phyloP scores from a whole-genome alignment of 495 filamentous ascomycete species.

The Trichoderma gamsii region DNA sequence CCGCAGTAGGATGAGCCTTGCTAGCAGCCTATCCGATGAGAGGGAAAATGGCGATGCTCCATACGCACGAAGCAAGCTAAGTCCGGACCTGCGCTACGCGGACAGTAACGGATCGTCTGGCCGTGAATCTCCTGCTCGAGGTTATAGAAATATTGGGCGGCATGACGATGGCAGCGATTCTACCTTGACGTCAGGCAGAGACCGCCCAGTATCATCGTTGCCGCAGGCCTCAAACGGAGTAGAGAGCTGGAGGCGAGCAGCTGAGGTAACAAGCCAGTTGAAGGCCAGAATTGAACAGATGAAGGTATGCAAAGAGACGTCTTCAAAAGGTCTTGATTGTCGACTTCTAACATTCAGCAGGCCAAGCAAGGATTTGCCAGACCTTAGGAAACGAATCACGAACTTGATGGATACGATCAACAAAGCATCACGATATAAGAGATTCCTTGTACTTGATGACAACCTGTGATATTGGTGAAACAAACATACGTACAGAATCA shows the following conservation, averaged over 20 bases:
- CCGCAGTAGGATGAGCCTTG: slow-evolving; percentile 57
- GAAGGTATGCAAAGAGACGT: slow-evolving; percentile 39
- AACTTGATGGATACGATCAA: slow-evolving; percentile 3
- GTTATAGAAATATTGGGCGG: slow-evolving; percentile 32
- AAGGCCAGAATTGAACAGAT: slow-evolving; percentile 90
- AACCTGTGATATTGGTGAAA: background rate
- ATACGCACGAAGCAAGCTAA: slow-evolving; percentile 46
- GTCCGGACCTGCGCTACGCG: slow-evolving; percentile 44
- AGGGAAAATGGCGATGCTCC: slow-evolving; percentile 62
- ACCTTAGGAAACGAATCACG: slow-evolving; percentile 18
- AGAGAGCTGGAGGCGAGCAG: slow-evolving; percentile 95
- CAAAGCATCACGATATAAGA: slow-evolving; percentile 1
- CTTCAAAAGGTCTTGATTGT: background rate
- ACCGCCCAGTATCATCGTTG: slow-evolving; percentile 30
- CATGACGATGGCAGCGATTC: slow-evolving; percentile 22
- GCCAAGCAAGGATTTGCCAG: slow-evolving; percentile 33
- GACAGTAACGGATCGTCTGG: slow-evolving; percentile 47
- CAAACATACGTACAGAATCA: background rate
- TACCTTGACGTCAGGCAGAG: slow-evolving; percentile 35
- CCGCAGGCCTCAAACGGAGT: slow-evolving; percentile 35
- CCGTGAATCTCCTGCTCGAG: slow-evolving; percentile 48
- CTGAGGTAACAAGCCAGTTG: slow-evolving; percentile 96
- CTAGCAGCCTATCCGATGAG: slow-evolving; percentile 71
- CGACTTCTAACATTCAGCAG: slow-evolving; percentile 18
- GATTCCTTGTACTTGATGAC: background rate